Conservation (phyloP, 352 stramenopile genomes). For the Phytopythium delawarense region DNA sequence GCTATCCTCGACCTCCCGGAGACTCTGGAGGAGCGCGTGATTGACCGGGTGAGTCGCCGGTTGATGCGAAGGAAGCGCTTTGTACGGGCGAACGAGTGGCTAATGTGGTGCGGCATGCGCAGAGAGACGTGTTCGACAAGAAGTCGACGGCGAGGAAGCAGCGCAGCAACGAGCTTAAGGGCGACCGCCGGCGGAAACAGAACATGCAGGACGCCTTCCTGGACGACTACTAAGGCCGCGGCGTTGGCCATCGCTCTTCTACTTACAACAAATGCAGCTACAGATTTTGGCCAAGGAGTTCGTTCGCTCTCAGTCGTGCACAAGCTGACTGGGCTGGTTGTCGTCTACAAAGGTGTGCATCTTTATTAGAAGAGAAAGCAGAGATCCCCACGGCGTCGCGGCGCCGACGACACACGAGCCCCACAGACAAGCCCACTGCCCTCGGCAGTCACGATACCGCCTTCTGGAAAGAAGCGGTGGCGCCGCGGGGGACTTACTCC, state of each 20-base stretch:
- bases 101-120: not conserved
- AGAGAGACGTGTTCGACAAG: constrained; percentile 82
- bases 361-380: constrained; percentile 4
- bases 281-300: not conserved
- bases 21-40: constrained; percentile 63
- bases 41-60: constrained; percentile 51
- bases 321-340: not conserved
- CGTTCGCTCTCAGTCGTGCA: not conserved
- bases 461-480: not conserved
- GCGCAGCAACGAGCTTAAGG: constrained; percentile 78
- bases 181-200: constrained; percentile 72
- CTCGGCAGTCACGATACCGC: not conserved
- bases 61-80: not conserved
- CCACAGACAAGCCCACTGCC: not conserved
- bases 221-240: constrained; percentile 29
- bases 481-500: not conserved
- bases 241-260: not conserved
- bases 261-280: too few species aligned
- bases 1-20: constrained; percentile 72
- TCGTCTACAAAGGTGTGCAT: not conserved
- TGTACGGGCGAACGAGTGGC: not conserved
- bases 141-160: constrained; percentile 74
- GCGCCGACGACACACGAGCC: not conserved
- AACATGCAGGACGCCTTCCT: constrained; percentile 74
- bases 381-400: not conserved